phyloP scores from a whole-genome alignment of 352 stramenopile genomes.

The Globisporangium abappressorium region DNA sequence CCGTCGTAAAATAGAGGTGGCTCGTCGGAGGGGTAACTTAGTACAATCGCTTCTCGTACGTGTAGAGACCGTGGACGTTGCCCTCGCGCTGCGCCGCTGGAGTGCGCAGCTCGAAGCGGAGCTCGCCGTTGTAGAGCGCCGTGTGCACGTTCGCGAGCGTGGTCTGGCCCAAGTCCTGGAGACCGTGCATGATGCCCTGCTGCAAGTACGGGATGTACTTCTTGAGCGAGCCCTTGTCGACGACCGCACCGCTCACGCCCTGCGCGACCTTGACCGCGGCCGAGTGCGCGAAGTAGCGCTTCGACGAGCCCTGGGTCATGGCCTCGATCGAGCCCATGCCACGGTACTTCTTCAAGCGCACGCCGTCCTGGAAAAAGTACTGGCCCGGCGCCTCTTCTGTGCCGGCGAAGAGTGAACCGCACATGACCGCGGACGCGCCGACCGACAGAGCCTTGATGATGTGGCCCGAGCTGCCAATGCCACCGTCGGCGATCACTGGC shows the following conservation, averaged over 20 bases:
- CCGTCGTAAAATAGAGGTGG: constrained; percentile 7
- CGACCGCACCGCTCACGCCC: constrained; percentile 97
- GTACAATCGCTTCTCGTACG: constrained; percentile 94
- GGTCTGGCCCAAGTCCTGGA: constrained; percentile 97
- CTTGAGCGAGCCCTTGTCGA: constrained; percentile 99
- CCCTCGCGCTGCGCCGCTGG: constrained; percentile 99
- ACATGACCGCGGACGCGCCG: constrained; percentile 99
- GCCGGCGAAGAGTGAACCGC: constrained; percentile 98
- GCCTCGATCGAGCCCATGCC: constrained; percentile 99
- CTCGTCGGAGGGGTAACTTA: constrained; percentile 22
- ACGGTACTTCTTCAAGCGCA: constrained; percentile 99
- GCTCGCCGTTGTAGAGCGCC: constrained; percentile 71
- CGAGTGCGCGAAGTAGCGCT: constrained; percentile 90
- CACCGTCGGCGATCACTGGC: constrained; percentile 98
- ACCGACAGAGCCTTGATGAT: constrained; percentile 98
- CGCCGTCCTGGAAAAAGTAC: constrained; percentile 99
- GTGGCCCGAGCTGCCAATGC: constrained; percentile 97
- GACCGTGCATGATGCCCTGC: constrained; percentile 97
- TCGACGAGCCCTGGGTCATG: constrained; percentile 96
- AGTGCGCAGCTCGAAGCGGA: constrained; percentile 98
- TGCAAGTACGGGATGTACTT: constrained; percentile 99
- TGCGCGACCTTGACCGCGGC: constrained; percentile 98
- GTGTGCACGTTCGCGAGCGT: constrained; percentile 88
- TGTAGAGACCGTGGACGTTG: constrained; percentile 98
- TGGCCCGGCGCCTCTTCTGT: constrained; percentile 99